Percentiles rank a stretch among this genome's conserved stretches.
phyloP scores from a whole-genome alignment of 2,329 filamentous ascomycete species.

The Arthroderma sp. region DNA sequence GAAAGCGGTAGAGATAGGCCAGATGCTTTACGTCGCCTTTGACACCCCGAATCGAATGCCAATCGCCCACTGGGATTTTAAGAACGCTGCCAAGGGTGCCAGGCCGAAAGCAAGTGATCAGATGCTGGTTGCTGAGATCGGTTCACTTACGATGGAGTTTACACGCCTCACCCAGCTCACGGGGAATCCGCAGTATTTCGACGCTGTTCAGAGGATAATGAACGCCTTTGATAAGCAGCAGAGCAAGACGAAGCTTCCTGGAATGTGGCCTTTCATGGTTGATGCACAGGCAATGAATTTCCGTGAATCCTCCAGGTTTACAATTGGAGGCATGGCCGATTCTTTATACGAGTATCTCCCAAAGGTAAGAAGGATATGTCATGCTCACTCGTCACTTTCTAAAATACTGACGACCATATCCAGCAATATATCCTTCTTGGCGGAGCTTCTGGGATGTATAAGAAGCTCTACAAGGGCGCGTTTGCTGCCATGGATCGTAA shows the following conservation, averaged over 20 bases:
- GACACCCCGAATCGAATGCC: slow-evolving; percentile 23
- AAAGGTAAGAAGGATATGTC: slow-evolving; percentile 39
- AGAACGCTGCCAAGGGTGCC: slow-evolving; percentile 16
- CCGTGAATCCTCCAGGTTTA: slow-evolving; percentile 31
- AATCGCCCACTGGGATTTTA: slow-evolving; percentile 17
- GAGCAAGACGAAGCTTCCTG: slow-evolving; percentile 26
- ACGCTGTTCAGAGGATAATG: slow-evolving; percentile 28
- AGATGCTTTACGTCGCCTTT: slow-evolving; percentile 41
- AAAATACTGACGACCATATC: too few relatives aligned
- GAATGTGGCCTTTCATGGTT: slow-evolving; percentile 30
- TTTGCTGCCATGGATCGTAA: slow-evolving; percentile 58
- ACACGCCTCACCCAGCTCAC: slow-evolving; percentile 32
- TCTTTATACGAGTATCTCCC: slow-evolving; percentile 48
- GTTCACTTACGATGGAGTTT: slow-evolving; percentile 32
- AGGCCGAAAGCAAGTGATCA: slow-evolving; percentile 19
- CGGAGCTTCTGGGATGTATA: slow-evolving; percentile 46
- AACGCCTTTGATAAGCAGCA: slow-evolving; percentile 25
- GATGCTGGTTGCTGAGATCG: slow-evolving; percentile 26
- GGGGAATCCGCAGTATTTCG: slow-evolving; percentile 27
- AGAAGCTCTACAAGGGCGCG: slow-evolving; percentile 56
- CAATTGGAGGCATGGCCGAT: slow-evolving; percentile 46
- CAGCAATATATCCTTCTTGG: slow-evolving; percentile 54
- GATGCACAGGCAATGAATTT: slow-evolving; percentile 20
- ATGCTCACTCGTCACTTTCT: too few relatives aligned
- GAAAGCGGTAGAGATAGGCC: slow-evolving; percentile 43